phyloP scores from a whole-genome alignment of 1,139 yeast species.

The Candida pseudoviswanathii region DNA sequence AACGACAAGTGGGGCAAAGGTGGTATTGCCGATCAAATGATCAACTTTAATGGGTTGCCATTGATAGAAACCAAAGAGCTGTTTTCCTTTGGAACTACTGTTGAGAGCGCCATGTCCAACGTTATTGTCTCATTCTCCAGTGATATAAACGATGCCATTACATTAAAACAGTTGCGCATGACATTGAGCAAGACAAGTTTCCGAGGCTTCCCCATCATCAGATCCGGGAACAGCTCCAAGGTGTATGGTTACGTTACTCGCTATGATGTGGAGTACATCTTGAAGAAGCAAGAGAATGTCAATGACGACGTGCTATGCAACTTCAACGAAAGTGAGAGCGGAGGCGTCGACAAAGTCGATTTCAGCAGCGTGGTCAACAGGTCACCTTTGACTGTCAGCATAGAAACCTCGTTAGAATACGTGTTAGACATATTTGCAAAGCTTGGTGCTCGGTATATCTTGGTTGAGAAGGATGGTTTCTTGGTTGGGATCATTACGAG shows the following conservation, averaged over 20 bases:
- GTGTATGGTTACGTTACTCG: constrained; percentile 41
- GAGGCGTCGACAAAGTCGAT: constrained; percentile 23
- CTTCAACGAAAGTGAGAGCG: constrained; percentile 17
- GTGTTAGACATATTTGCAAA: constrained; percentile 72
- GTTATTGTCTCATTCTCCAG: constrained; percentile 53
- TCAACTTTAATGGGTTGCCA: constrained; percentile 85
- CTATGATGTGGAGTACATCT: constrained; percentile 30
- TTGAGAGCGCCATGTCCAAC: constrained; percentile 67
- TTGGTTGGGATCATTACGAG: constrained; percentile 66
- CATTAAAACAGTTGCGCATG: constrained; percentile 36
- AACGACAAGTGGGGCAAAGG: constrained; percentile 74
- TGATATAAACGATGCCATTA: constrained; percentile 30
- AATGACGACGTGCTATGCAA: constrained; percentile 23
- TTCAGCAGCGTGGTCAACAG: constrained; percentile 51
- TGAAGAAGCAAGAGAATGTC: constrained; percentile 20
- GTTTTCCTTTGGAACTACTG: constrained; percentile 54
- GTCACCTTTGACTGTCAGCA: constrained; percentile 65
- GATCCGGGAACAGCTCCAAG: constrained; percentile 32
- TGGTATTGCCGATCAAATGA: constrained; percentile 97
- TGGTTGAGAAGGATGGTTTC: constrained; percentile 58
- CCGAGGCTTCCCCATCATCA: constrained; percentile 60
- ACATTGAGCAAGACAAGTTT: constrained; percentile 42
- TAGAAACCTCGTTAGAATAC: constrained; percentile 59
- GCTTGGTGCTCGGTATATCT: constrained; percentile 76
- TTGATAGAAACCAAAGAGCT: constrained; percentile 77